Evolutionary conservation across 768 basidiomycete species (phyloP), one percentile per base, ranked within the genome.

Genomic region (Boletus coccyginus): DNA sequence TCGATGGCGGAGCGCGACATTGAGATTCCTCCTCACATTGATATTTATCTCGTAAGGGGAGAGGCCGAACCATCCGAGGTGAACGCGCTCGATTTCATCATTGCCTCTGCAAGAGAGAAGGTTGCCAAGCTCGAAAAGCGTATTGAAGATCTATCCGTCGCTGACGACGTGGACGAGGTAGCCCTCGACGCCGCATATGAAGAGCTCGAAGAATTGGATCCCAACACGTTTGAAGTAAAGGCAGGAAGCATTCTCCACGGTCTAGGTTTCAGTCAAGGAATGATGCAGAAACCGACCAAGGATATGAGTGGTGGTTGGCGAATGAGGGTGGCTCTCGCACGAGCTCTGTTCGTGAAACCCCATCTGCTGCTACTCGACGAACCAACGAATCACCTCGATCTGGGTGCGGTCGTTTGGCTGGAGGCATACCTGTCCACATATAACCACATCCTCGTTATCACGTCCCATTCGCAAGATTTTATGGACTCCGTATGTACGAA

Each of bases 221-320:
- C 97, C 3, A 81, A 74, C 58, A 97, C 94, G 7, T 99, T 99
- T 70, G 97, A 98, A 73, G 82, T 87, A 38, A 98, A 98, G 75
- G 96, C 97, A 2, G 90, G 89, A 50, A 90, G 90, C 62, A 96
- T 99, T 64, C 82, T 98, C n/a, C 91, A 96, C 66, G 97, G 96
- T 84, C 85, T 99, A 39, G 96, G 96, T 16, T 99, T 99, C 77
- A 79, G 81, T 46, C 83, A 81, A 65, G 70, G 77, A 52, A 98
- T 98, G 96, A 97, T 98, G 95, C 82, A 83, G 73, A 91, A 88
- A 73, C 90, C 94, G 5, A 99, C 96, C 32, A 96, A 93, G 76
- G 96, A 99, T 71, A 99, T 99, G 96, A 88, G 86, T 66, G 96
- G 96, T 82, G 96, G 96, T 65, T 99, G 96, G 96, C 84, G 96